Percentiles rank a stretch among this genome's conserved stretches.
Evolutionary conservation across 208 protist genomes (phyloP).

Genomic region (Lotmaria passim): DNA sequence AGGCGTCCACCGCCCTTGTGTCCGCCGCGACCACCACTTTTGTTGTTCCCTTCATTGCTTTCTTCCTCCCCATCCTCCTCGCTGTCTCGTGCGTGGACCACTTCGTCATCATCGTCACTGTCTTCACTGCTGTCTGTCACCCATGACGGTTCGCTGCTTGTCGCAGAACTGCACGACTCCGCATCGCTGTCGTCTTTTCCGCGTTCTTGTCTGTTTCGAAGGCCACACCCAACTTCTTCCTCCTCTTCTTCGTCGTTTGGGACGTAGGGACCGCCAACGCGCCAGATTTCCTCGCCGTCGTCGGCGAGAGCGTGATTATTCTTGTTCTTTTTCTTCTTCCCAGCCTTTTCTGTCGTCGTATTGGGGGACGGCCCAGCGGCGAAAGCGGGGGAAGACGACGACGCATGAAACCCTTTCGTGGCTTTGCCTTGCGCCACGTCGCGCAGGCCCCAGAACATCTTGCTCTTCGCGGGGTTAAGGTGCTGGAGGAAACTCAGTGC

Average conservation of each 20-base stretch:
- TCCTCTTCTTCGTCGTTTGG: constrained; percentile 2
- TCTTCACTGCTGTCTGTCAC: constrained; percentile 59
- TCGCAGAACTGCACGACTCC: constrained; percentile 14
- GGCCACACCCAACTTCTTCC: background rate
- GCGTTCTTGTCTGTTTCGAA: too few species aligned
- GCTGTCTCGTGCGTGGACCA: background rate
- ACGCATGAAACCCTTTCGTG: background rate
- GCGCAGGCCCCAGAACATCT: constrained; percentile 68
- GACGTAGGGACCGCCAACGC: constrained; percentile 29
- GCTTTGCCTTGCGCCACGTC: constrained; percentile 61
- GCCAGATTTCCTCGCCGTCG: constrained; percentile 27
- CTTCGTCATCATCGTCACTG: background rate
- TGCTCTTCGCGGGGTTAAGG: constrained; percentile 39
- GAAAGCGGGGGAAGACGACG: background rate
- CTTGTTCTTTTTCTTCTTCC: constrained; percentile 10
- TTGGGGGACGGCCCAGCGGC: background rate
- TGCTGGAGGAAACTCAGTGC: constrained; percentile 56
- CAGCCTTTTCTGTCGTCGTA: background rate
- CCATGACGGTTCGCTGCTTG: constrained; percentile 67
- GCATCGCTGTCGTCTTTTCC: constrained; percentile 7
- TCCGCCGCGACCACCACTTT: background rate
- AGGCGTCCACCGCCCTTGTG: constrained; percentile 36
- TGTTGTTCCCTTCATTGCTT: background rate
- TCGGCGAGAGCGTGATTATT: constrained; percentile 8
- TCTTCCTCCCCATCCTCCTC: background rate